phyloP scores from a whole-genome alignment of 768 basidiomycete species.

The Lactarius deliciosus region DNA sequence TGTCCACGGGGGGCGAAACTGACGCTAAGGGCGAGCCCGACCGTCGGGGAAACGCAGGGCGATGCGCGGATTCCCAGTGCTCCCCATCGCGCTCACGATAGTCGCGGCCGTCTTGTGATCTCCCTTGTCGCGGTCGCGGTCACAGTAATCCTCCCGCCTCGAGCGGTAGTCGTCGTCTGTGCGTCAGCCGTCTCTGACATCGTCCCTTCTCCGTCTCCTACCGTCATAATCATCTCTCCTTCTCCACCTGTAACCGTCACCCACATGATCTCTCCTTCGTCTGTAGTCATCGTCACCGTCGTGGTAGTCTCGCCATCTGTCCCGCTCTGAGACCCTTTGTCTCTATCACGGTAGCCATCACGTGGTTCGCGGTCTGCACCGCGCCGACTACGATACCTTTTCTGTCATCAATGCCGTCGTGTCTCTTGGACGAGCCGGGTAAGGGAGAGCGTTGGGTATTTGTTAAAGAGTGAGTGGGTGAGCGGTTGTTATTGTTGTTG shows the following conservation, averaged over 20 bases:
- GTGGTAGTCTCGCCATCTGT: constrained; percentile 10
- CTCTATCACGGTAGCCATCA: background rate
- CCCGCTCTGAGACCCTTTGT: constrained; percentile 9
- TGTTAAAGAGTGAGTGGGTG: constrained; percentile 19
- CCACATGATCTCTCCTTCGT: background rate
- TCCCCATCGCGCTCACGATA: constrained; percentile 38
- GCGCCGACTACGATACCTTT: constrained; percentile 7
- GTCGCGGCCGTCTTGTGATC: constrained; percentile 44
- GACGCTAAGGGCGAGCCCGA: constrained; percentile 40
- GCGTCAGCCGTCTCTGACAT: no score
- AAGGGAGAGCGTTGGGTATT: constrained; percentile 26
- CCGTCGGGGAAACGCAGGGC: constrained; percentile 60
- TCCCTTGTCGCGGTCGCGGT: constrained; percentile 41
- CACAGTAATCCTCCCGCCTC: constrained; percentile 47
- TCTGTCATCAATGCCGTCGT: constrained; percentile 13
- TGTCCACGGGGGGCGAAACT: constrained; percentile 52
- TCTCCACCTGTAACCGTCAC: constrained; percentile 24
- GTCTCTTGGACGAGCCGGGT: constrained; percentile 17
- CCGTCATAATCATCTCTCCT: constrained; percentile 21
- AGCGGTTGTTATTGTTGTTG: no score
- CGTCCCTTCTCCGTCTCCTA: constrained; percentile 30
- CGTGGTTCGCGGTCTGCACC: constrained; percentile 8
- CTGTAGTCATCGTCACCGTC: background rate
- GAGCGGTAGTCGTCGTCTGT: constrained; percentile 37
- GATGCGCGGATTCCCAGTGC: constrained; percentile 39